Percentiles rank a stretch among this genome's conserved stretches.
phyloP scores from a whole-genome alignment of 768 basidiomycete species.

The Cystobasidium onofrii region DNA sequence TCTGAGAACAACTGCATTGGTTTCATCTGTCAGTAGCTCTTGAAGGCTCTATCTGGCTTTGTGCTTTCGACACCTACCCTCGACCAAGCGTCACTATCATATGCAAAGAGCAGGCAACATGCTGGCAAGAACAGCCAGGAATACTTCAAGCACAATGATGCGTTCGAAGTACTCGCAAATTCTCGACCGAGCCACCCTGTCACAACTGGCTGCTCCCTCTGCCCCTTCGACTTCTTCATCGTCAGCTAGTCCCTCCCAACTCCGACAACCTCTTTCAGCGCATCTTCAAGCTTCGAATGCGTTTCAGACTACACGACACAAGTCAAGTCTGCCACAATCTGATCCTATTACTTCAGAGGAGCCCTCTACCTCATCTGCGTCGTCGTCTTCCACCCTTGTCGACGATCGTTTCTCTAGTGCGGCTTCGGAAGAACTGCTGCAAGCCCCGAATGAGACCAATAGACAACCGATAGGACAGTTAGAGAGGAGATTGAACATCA shows the following conservation, averaged over 20 bases:
- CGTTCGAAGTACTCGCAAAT: background rate
- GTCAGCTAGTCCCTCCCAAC: background rate
- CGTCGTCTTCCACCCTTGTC: background rate
- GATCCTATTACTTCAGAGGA: background rate
- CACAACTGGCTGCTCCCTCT: background rate
- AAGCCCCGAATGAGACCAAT: background rate
- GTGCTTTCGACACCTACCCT: too few species aligned
- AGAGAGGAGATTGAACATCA: conserved; percentile 63
- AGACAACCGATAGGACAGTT: conserved; percentile 37
- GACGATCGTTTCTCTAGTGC: conserved; percentile 27
- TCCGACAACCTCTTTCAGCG: background rate
- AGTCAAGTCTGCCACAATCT: background rate
- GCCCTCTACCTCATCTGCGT: background rate
- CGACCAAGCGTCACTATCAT: background rate
- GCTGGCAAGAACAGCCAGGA: background rate
- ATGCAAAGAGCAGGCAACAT: background rate
- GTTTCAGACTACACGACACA: background rate
- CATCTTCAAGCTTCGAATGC: background rate
- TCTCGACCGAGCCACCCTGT: background rate
- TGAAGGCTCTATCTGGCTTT: too few species aligned
- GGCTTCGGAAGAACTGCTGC: conserved; percentile 28
- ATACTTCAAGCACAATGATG: background rate
- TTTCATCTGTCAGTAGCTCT: too few species aligned
- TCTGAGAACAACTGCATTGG: too few species aligned
- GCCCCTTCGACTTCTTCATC: background rate